Percentiles rank a stretch among this genome's conserved stretches.
Evolutionary conservation across 2,329 filamentous ascomycete genomes (phyloP).

Genomic region (Xylariaceae sp.): DNA sequence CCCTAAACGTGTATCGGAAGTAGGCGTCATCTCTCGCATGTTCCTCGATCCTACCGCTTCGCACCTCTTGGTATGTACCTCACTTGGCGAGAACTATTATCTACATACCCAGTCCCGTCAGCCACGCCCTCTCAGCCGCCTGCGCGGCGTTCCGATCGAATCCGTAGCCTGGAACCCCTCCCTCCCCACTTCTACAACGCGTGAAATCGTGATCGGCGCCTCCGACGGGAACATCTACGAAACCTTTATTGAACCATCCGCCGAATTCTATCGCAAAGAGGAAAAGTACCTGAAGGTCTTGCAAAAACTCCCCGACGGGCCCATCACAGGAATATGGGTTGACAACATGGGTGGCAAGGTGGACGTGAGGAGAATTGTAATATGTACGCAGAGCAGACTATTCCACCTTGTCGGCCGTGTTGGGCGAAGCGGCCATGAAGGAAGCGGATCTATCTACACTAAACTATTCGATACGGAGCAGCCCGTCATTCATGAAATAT

Average conservation of each 20-base stretch:
- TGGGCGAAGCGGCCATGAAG: constrained; percentile 66
- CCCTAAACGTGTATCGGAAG: constrained; percentile 84
- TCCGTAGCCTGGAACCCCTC: constrained; percentile 93
- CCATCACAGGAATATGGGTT: constrained; percentile 80
- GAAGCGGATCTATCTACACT: constrained; percentile 78
- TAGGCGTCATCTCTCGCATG: constrained; percentile 89
- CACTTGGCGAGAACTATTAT: constrained; percentile 93
- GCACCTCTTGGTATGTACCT: constrained; percentile 86
- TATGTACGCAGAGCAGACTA: constrained; percentile 72
- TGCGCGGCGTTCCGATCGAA: constrained; percentile 84
- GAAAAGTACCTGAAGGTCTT: constrained; percentile 85
- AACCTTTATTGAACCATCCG: constrained; percentile 86
- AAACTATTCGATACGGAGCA: constrained; percentile 83
- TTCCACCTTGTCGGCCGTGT: constrained; percentile 77
- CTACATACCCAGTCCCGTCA: constrained; percentile 91
- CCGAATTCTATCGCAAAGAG: constrained; percentile 91
- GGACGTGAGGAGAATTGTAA: constrained; percentile 70
- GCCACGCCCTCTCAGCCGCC: constrained; percentile 70
- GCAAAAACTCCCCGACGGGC: constrained; percentile 74
- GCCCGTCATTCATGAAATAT: constrained; percentile 68
- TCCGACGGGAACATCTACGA: constrained; percentile 96
- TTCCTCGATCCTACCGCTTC: constrained; percentile 97
- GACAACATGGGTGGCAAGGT: constrained; percentile 63
- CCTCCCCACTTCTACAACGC: constrained; percentile 83
- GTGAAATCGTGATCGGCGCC: constrained; percentile 87